Conservation (phyloP, 2,329 filamentous ascomycete species). For the Neonectria coccinea region DNA sequence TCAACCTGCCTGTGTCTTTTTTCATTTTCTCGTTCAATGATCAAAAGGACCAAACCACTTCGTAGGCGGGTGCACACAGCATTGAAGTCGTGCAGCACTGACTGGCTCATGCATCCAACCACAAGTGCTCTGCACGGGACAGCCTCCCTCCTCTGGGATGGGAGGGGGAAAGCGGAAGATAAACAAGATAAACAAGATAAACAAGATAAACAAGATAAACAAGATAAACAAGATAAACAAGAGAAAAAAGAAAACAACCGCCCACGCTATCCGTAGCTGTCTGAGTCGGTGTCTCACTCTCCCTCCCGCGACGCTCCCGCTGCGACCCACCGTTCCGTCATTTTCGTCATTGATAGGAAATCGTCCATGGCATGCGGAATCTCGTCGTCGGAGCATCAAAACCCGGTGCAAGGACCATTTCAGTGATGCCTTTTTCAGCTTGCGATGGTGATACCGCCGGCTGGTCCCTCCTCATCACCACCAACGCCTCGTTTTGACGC, state of each 20-base stretch:
- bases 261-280: neutral
- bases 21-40: neutral
- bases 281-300: slow-evolving; percentile 17
- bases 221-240: too few relatives aligned
- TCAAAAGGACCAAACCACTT: neutral
- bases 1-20: neutral
- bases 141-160: neutral
- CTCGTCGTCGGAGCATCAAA: neutral
- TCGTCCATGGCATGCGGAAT: neutral
- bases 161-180: neutral
- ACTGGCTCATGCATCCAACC: neutral
- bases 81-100: neutral
- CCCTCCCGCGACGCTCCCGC: neutral
- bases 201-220: too few relatives aligned
- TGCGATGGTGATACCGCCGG: slow-evolving; percentile 14
- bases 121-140: neutral
- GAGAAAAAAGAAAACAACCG: neutral
- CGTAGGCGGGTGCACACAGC: neutral
- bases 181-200: too few relatives aligned
- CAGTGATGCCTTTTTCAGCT: slow-evolving; percentile 7
- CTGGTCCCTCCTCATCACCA: slow-evolving; percentile 11
- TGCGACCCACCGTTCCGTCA: neutral
- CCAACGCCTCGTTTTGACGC: slow-evolving; percentile 7
- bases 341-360: too few relatives aligned
- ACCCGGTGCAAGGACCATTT: neutral